A percentile compares a stretch with the other conserved stretches of the same genome.
These are phyloP conservation scores for Actinomortierella ambigua DNA, from an alignment of 371 early-diverging fungal species.

Conservation along the genomic window DNA sequence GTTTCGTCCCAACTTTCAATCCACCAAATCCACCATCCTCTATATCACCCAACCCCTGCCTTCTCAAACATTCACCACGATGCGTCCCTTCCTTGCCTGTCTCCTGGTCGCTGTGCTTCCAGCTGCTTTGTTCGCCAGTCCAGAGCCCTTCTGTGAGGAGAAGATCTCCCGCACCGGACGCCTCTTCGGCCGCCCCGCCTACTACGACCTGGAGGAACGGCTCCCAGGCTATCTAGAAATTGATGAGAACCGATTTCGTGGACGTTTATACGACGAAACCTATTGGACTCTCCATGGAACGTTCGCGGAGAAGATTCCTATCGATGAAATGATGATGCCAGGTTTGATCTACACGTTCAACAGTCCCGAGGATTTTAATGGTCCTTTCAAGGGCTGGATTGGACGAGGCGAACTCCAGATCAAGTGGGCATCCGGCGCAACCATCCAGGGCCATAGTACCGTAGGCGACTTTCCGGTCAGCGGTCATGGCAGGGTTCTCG, in stretches of 20 bases:
- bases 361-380: background rate
- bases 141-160: slow-evolving; percentile 3
- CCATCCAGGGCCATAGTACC: slow-evolving; percentile 6
- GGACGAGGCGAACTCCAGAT: slow-evolving; percentile 8
- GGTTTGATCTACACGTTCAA: background rate
- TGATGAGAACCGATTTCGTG: slow-evolving; percentile 4
- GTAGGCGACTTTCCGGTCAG: too few relatives aligned
- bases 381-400: slow-evolving; percentile 3
- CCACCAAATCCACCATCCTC: too few relatives aligned
- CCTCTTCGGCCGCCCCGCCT: slow-evolving; percentile 15
- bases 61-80: background rate
- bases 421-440: slow-evolving; percentile 9
- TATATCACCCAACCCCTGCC: too few relatives aligned
- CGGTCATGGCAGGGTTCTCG: too few relatives aligned
- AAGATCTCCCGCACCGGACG: too few relatives aligned
- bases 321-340: too few relatives aligned
- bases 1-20: too few relatives aligned
- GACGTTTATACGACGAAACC: slow-evolving; percentile 6
- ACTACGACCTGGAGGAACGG: slow-evolving; percentile 4
- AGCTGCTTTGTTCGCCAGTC: background rate
- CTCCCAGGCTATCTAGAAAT: slow-evolving; percentile 4
- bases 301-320: slow-evolving; percentile 3
- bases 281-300: slow-evolving; percentile 7
- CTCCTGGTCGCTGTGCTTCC: slow-evolving; percentile 10
- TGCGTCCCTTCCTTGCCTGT: slow-evolving; percentile 8